Evolutionary conservation across 2,329 filamentous ascomycete species (phyloP).

Genomic region (Tolypocladium ophioglossoides): DNA sequence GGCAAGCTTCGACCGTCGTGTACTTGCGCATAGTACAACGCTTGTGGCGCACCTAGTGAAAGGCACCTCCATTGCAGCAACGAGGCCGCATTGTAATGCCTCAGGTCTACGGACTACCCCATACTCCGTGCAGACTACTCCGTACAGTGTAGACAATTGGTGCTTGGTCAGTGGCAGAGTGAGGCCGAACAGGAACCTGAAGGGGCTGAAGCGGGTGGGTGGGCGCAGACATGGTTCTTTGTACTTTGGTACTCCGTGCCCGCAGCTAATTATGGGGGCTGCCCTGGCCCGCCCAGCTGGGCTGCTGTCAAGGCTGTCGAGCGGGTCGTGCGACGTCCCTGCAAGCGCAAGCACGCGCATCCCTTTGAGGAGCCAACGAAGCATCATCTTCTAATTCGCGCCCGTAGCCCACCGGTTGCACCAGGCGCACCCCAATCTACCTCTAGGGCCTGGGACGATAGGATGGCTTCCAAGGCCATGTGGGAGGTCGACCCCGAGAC

Average conservation of each 20-base stretch:
- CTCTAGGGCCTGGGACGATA: slow-evolving; percentile 6
- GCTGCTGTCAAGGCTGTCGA: too few relatives aligned
- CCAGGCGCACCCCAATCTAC: neutral
- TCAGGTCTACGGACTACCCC: too few relatives aligned
- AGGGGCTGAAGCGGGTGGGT: too few relatives aligned
- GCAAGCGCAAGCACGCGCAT: neutral
- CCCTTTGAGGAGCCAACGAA: neutral
- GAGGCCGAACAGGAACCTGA: neutral
- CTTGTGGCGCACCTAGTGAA: neutral
- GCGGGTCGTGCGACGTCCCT: neutral
- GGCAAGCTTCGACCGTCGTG: neutral
- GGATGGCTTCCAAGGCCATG: slow-evolving; percentile 66
- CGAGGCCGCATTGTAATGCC: neutral
- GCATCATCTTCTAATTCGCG: neutral
- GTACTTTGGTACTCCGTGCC: neutral
- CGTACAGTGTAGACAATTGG: too few relatives aligned
- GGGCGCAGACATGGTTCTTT: neutral
- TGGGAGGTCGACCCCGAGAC: slow-evolving; percentile 99
- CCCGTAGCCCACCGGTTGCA: neutral
- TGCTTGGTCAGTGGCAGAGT: neutral
- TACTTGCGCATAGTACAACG: neutral
- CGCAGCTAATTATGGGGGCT: neutral
- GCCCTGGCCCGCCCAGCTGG: too few relatives aligned
- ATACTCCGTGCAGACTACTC: too few relatives aligned
- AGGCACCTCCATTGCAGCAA: neutral